phyloP scores from a whole-genome alignment of 441 rosid species.

The Theobroma grandiflorum region DNA sequence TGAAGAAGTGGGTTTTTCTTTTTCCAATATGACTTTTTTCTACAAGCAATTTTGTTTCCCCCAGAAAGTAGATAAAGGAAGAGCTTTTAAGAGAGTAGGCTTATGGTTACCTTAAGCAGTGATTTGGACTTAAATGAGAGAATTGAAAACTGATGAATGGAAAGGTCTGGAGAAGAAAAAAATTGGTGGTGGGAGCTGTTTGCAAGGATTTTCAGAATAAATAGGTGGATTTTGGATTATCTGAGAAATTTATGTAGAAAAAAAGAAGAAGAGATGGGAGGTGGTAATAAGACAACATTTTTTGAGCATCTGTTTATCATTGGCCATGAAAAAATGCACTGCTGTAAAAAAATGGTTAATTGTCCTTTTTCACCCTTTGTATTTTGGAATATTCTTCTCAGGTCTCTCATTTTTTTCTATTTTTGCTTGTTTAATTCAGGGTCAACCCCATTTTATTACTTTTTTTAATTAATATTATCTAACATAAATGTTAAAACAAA shows the following conservation, averaged over 20 bases:
- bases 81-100: background rate
- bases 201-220: slow-evolving; percentile 27
- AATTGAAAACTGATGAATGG: background rate
- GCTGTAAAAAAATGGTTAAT: background rate
- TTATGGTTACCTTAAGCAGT: slow-evolving; percentile 26
- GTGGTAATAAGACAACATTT: slow-evolving; percentile 29
- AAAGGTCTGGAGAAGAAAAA: slow-evolving; percentile 35
- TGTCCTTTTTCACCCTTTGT: background rate
- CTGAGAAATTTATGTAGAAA: background rate
- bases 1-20: background rate
- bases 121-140: background rate
- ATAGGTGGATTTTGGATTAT: slow-evolving; percentile 9
- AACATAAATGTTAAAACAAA: too few relatives aligned
- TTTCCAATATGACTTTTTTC: background rate
- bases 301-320: slow-evolving; percentile 16
- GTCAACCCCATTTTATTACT: background rate
- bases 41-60: background rate
- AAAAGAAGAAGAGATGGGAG: background rate
- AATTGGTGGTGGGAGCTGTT: slow-evolving; percentile 47
- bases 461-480: background rate
- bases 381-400: background rate
- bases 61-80: background rate
- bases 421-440: too few relatives aligned
- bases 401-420: background rate
- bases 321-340: background rate